Evolutionary conservation across 257 asterid species (phyloP).

Genomic region (Ehretia macrophylla): DNA sequence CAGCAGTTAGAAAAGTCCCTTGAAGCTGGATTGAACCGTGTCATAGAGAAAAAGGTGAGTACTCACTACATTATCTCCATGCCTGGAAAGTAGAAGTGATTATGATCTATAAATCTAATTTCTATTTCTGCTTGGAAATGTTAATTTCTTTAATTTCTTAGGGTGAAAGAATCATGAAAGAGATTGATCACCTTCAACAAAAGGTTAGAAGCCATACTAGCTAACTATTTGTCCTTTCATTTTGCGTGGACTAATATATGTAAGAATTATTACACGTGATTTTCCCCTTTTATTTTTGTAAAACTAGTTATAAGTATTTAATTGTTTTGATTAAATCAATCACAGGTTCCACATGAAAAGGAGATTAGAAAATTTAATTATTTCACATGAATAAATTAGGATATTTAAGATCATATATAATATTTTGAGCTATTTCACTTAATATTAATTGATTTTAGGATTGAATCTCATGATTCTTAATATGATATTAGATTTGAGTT

Average conservation of each 20-base stretch:
- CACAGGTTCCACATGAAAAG: too few relatives aligned
- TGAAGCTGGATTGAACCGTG: constrained; percentile 69
- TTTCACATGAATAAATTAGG: too few relatives aligned
- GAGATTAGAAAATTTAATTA: too few relatives aligned
- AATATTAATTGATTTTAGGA: too few relatives aligned
- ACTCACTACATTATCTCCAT: background rate
- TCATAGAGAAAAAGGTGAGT: constrained; percentile 61
- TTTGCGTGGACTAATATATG: background rate
- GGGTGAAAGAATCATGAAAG: constrained; percentile 69
- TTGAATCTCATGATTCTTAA: too few relatives aligned
- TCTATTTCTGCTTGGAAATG: background rate
- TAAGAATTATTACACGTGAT: too few relatives aligned
- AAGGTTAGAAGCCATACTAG: constrained; percentile 40
- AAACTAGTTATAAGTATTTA: too few relatives aligned
- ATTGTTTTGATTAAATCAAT: too few relatives aligned
- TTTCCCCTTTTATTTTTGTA: too few relatives aligned
- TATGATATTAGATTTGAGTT: too few relatives aligned
- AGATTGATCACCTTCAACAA: constrained; percentile 68
- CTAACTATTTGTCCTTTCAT: background rate
- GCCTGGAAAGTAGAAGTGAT: background rate
- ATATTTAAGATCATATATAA: too few relatives aligned
- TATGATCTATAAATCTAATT: background rate
- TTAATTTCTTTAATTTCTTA: constrained; percentile 16
- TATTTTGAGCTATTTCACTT: too few relatives aligned
- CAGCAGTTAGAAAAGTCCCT: constrained; percentile 63